Percentiles rank a stretch among this genome's conserved stretches.
These are phyloP conservation scores for Chytriomyces sp. DNA, from an alignment of 192 early-diverging fungal genomes.

Conservation along the genomic window DNA sequence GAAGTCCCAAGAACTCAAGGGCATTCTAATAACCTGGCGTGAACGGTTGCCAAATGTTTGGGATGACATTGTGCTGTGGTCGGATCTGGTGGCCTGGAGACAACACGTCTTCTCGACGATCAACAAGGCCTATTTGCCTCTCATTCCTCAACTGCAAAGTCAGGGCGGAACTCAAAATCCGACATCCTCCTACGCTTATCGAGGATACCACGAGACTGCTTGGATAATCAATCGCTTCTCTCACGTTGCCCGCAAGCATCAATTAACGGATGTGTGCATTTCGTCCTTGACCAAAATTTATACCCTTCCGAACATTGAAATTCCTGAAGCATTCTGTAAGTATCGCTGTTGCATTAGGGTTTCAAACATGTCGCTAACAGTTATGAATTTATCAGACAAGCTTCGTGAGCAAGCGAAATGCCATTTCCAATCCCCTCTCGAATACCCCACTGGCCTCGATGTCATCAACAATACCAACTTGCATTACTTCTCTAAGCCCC, in stretches of 20 bases:
- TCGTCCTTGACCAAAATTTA: constrained; percentile 90
- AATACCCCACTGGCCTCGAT: constrained; percentile 90
- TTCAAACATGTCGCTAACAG: constrained; percentile 14
- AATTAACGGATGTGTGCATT: constrained; percentile 93
- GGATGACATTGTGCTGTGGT: constrained; percentile 99
- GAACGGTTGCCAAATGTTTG: constrained; percentile 94
- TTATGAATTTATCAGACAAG: constrained; percentile 56
- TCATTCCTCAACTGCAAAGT: constrained; percentile 56
- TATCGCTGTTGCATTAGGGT: not conserved
- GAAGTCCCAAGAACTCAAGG: constrained; percentile 87
- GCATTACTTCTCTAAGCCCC: constrained; percentile 85
- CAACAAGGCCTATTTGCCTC: constrained; percentile 87
- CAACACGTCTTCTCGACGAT: constrained; percentile 97
- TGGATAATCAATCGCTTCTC: constrained; percentile 99
- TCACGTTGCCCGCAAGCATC: constrained; percentile 92
- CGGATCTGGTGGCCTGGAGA: constrained; percentile 95
- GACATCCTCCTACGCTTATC: constrained; percentile 87
- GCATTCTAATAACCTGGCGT: constrained; percentile 90
- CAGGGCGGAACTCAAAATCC: constrained; percentile 40
- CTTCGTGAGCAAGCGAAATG: constrained; percentile 98
- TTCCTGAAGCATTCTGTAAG: constrained; percentile 90
- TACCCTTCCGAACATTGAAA: constrained; percentile 99
- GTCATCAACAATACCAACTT: constrained; percentile 99
- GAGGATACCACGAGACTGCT: constrained; percentile 98
- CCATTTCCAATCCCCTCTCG: constrained; percentile 85